Percentiles rank a stretch among this genome's conserved stretches.
These are phyloP conservation scores for Penicillium roqueforti DNA, from an alignment of 495 filamentous ascomycete genomes.

Conservation along the genomic window DNA sequence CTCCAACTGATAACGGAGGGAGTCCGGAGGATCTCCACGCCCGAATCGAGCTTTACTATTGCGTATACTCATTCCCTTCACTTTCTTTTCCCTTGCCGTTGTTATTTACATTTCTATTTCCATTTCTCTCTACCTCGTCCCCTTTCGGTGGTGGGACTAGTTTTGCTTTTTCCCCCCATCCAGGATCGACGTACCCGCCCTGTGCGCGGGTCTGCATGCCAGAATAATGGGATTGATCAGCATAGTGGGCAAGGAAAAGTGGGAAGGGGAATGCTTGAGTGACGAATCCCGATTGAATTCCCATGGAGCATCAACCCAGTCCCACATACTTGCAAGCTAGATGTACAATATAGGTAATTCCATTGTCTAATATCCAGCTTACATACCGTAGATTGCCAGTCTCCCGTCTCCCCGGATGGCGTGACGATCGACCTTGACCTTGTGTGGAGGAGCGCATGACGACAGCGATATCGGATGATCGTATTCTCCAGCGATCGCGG, in stretches of 20 bases:
- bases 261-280: not conserved
- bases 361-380: no score
- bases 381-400: not conserved
- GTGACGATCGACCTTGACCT: not conserved
- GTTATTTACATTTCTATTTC: not conserved
- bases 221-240: not conserved
- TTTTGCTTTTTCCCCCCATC: not conserved
- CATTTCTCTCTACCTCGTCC: not conserved
- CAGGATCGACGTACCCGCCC: conserved; percentile 10
- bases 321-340: not conserved
- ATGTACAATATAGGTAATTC: no score
- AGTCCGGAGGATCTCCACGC: not conserved
- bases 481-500: not conserved
- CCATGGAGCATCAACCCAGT: not conserved
- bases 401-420: conserved; percentile 8
- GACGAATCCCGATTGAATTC: not conserved
- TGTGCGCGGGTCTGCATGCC: conserved; percentile 6
- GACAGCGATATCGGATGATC: conserved; percentile 9
- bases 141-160: not conserved
- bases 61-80: not conserved
- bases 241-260: not conserved
- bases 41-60: not conserved
- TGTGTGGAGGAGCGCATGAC: not conserved
- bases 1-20: conserved; percentile 4
- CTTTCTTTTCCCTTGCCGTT: not conserved